phyloP scores from a whole-genome alignment of 495 filamentous ascomycete genomes.

The Hyaloscypha bicolor region DNA sequence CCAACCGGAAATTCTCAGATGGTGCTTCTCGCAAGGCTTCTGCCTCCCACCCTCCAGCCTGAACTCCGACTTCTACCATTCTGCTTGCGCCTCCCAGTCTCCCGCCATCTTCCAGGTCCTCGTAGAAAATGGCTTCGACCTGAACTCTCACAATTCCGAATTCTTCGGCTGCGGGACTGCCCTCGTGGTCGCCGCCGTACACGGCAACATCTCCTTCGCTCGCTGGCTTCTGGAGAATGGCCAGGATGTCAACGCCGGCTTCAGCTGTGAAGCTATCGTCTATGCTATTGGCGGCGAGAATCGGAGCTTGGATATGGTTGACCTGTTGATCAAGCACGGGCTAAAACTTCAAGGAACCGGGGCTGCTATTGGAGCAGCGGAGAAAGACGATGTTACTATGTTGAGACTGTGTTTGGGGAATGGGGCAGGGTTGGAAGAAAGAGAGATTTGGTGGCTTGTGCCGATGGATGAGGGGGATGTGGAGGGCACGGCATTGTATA shows the following conservation, averaged over 20 bases:
- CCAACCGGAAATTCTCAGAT: not conserved
- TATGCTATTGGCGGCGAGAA: not conserved
- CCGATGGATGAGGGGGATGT: not conserved
- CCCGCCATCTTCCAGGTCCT: not conserved
- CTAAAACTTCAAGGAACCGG: not conserved
- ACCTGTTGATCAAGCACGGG: not conserved
- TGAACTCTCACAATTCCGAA: not conserved
- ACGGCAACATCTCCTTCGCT: not conserved
- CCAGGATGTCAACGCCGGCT: not conserved
- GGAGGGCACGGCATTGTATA: conserved; percentile 6
- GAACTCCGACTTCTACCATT: not conserved
- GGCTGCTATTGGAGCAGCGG: not conserved
- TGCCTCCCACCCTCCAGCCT: not conserved
- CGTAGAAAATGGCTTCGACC: not conserved
- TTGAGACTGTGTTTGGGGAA: not conserved
- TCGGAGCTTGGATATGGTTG: not conserved
- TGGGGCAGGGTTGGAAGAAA: conserved; percentile 3
- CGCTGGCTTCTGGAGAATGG: not conserved
- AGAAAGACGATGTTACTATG: not conserved
- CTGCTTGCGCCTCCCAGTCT: not conserved
- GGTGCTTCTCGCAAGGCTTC: conserved; percentile 1
- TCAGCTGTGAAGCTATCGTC: not conserved
- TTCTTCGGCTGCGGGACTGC: not conserved
- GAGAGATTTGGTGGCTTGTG: conserved; percentile 1
- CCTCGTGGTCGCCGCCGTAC: not conserved